Evolutionary conservation across 2,329 filamentous ascomycete species (phyloP), one percentile per base, ranked within the genome.

Genomic region (Penicillium sp.): DNA sequence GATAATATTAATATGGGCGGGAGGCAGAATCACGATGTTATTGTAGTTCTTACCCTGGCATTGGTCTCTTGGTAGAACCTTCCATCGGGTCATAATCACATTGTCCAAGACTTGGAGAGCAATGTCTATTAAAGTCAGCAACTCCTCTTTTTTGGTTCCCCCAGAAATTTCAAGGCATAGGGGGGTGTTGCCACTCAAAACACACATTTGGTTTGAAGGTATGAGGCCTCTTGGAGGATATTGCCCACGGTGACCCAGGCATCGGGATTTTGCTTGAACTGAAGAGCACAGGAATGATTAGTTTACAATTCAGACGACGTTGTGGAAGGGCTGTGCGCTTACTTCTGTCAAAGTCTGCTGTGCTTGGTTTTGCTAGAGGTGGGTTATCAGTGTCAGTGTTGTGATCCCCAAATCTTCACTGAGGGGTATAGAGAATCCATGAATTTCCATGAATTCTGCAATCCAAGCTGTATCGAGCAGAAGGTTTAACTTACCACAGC

Each of bases 231-330:
- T 72, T 91, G 85, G 55, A 98, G 81, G 65, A 98, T 95, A 75
- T 95, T 90, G 69, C 96, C 93, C 64, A 97, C 93, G 69, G 96
- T 82, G 59, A 97, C 81, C 93, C 93, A 98, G 53, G 93, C 85
- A 75, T 98, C 93, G 51, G 91, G 90, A 66, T 97, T 95, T 76
- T 97, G 93, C 73, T 97, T 97, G 80, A 98, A 98, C 88, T 97
- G 65, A 9, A 54, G 45, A 52, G 57, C 38, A 43, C 24, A 33
- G n/a, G 58, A 51, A 41, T 19, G 2, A 28, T 49, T 24, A 49
- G 34, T 4, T 29, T 31, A 10, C 19, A 21, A 29, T 19, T 32
- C 33, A 26, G 39, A 45, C 22, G 13, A 21, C 13, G 13, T 28
- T 40, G n/a, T 8, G 38, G 29, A 43, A 35, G 31, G 22, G 17